A percentile compares a stretch with the other conserved stretches of the same genome.
phyloP scores from a whole-genome alignment of 1,139 yeast genomes.

The Sugiyamaella novakii region DNA sequence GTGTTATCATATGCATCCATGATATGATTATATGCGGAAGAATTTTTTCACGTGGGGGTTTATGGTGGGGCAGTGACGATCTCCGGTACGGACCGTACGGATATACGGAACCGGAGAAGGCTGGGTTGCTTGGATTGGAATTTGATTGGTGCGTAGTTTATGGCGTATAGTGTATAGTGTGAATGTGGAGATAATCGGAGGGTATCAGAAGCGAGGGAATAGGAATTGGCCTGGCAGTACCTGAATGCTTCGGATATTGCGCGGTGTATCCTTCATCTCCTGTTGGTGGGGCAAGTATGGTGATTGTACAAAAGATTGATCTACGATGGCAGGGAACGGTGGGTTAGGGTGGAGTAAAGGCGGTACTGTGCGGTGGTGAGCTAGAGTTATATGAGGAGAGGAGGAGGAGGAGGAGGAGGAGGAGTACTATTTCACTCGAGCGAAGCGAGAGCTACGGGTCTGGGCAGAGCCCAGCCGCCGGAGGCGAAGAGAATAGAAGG shows the following conservation, averaged over 20 bases:
- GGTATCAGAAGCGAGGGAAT: not conserved
- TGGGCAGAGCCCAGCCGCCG: conserved; percentile 16
- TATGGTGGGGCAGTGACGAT: not conserved
- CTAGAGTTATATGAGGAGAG: not conserved
- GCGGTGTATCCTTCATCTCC: too few species aligned
- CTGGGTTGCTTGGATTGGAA: not conserved
- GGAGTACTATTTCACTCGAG: too few species aligned
- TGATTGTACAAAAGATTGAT: too few species aligned
- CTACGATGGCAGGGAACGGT: too few species aligned
- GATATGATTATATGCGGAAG: too few species aligned
- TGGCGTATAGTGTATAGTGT: not conserved
- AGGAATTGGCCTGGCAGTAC: not conserved
- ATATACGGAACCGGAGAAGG: not conserved
- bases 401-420: too few species aligned
- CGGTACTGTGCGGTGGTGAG: too few species aligned
- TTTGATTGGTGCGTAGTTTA: not conserved
- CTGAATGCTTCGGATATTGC: not conserved
- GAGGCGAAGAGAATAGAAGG: too few species aligned
- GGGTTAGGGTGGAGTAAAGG: too few species aligned
- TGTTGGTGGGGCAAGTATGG: too few species aligned
- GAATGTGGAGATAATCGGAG: not conserved
- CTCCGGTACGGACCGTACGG: not conserved
- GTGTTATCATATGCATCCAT: too few species aligned
- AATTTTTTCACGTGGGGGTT: not conserved
- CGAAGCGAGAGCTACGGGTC: conserved; percentile 1